Percentiles rank a stretch among this genome's conserved stretches.
Evolutionary conservation across 208 protist species (phyloP).

Genomic region (Trypanosoma cruzi): DNA sequence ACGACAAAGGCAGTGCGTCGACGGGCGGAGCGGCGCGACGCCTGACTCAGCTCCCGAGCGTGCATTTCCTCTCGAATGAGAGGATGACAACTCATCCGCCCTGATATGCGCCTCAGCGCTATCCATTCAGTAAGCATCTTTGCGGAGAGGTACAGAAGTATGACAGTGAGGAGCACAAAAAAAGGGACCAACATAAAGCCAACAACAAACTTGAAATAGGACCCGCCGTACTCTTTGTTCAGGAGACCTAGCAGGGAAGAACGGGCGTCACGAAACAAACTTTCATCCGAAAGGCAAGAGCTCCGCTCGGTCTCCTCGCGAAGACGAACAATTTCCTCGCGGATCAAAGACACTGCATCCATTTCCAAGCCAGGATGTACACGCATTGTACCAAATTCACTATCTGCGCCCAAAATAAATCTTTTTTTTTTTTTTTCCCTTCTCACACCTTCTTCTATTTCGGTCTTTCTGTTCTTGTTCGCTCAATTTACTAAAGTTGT

Average conservation of each 20-base stretch:
- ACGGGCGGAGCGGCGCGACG: slow-evolving; percentile 14
- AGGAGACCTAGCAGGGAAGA: neutral
- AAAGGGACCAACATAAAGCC: slow-evolving; percentile 11
- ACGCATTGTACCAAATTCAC: neutral
- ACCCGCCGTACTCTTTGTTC: slow-evolving; percentile 5
- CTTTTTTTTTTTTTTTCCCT: slow-evolving; percentile 12
- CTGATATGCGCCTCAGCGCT: neutral
- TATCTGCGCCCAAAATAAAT: neutral
- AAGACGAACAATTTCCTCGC: slow-evolving; percentile 18
- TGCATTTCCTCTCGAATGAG: slow-evolving; percentile 14
- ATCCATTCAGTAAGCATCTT: slow-evolving; percentile 13
- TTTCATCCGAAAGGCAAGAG: slow-evolving; percentile 4
- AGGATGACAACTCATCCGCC: slow-evolving; percentile 1
- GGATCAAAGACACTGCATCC: slow-evolving; percentile 9
- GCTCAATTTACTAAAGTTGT: neutral
- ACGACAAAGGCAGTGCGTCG: slow-evolving; percentile 19
- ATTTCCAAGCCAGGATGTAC: neutral
- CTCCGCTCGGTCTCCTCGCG: slow-evolving; percentile 3
- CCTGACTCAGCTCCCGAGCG: slow-evolving; percentile 20
- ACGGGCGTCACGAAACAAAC: neutral
- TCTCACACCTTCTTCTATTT: neutral
- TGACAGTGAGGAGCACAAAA: neutral
- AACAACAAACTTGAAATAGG: slow-evolving; percentile 16
- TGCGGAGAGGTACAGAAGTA: slow-evolving; percentile 13
- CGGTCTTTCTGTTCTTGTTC: neutral